These are phyloP conservation scores for Vaccinium vitisidaea DNA, from an alignment of 148 eudicot species.

Conservation along the genomic window DNA sequence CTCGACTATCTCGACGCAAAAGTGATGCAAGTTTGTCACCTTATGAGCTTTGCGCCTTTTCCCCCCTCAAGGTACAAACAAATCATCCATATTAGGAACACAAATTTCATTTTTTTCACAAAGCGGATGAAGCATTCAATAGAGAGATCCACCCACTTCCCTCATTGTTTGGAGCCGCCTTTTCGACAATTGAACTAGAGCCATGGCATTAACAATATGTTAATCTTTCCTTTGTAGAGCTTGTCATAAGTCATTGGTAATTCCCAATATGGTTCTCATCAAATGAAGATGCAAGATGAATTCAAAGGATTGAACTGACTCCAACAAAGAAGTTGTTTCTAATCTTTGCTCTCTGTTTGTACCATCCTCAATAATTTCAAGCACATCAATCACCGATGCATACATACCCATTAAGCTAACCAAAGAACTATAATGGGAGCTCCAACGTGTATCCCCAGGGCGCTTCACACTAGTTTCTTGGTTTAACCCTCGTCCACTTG, in stretches of 20 bases:
- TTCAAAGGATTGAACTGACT: background rate
- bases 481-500: constrained; percentile 16
- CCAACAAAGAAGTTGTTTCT: background rate
- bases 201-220: too few relatives aligned
- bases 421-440: constrained; percentile 21
- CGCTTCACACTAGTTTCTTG: constrained; percentile 11
- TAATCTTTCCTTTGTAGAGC: background rate
- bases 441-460: constrained; percentile 24
- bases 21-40: background rate
- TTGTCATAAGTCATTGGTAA: background rate
- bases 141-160: too few relatives aligned
- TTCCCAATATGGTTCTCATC: background rate
- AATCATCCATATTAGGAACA: too few relatives aligned
- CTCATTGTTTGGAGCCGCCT: too few relatives aligned
- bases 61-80: too few relatives aligned
- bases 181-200: too few relatives aligned
- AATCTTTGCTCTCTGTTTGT: background rate
- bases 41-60: too few relatives aligned
- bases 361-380: constrained; percentile 16
- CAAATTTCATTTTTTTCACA: too few relatives aligned
- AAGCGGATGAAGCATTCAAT: too few relatives aligned
- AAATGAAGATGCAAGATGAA: background rate
- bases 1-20: background rate
- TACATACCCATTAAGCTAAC: constrained; percentile 14
- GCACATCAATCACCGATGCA: constrained; percentile 16